Base-by-base conservation (phyloP, 73 alveolate genomes). In the Symbiodinium pilosum region DNA sequence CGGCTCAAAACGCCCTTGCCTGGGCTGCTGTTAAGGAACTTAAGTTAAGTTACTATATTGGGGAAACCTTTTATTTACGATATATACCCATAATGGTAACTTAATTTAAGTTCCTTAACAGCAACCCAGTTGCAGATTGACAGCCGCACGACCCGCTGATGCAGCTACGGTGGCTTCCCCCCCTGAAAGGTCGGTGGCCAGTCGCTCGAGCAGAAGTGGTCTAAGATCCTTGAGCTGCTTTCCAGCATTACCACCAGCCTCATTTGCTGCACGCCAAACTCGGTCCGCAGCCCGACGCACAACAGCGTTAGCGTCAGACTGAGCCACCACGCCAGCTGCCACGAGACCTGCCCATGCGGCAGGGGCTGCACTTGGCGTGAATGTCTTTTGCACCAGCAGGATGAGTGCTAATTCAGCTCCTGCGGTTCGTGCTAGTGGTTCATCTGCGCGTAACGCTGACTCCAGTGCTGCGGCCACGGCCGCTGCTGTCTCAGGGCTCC, bases 201-300 rank as follows among this genome's bases (percentile, higher is more conserved):
- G 81, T 14, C 81, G 81, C 81, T 64, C 41, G 81, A 64, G 81
- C 21, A 64, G 81, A 64, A 28, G 81, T 28, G 81, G 81, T 20
- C 81, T 26, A 1, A 64, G 41, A 64, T 64, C 81, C 34, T 64
- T 64, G 38, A 64, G 81, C 81, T 64, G 81, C 81, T 64, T 64
- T 26, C 81, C 81, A 28, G 81, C 34, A 64, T 64, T 64, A 64
- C 81, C 81, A 64, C 81, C 81, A 30, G 81, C 81, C 81, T 64
- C 81, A 30, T 64, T 64, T 26, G 81, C 81, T 64, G 81, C 81
- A 24, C 81, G 81, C 81, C 81, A 64, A 0, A 64, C 81, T 64
- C 81, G 81, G 81, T 64, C 81, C 30, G 81, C 81, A 24, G 81
- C 81, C 81, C 81, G 81, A 64, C 81, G 81, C 30, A 64, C 81